phyloP scores from a whole-genome alignment of 306 rosid genomes.

The Quercus parvula region DNA sequence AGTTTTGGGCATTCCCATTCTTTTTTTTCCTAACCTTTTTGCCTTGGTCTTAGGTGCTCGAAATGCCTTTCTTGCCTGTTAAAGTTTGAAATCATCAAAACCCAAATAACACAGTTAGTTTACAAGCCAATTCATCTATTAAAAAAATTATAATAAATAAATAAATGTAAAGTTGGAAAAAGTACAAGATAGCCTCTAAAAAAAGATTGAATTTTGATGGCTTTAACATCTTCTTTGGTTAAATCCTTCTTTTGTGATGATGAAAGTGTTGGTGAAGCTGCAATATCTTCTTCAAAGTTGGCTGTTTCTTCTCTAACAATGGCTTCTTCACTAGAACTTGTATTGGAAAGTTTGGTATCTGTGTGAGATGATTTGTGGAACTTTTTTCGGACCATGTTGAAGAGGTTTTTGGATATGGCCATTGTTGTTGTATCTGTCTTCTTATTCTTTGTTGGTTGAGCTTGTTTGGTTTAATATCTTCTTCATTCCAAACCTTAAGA shows the following conservation, averaged over 20 bases:
- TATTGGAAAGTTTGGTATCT: slow-evolving; percentile 28
- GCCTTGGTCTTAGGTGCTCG: neutral
- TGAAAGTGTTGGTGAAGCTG: slow-evolving; percentile 1
- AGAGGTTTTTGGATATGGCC: slow-evolving; percentile 49
- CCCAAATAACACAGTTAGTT: neutral
- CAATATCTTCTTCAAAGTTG: neutral
- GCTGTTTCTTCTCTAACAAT: slow-evolving; percentile 15
- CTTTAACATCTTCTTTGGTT: slow-evolving; percentile 43
- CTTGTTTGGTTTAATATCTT: slow-evolving; percentile 4
- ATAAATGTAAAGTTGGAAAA: neutral
- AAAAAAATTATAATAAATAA: neutral
- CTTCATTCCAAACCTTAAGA: neutral
- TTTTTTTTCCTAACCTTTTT: neutral
- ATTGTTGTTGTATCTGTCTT: slow-evolving; percentile 15
- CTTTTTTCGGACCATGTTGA: slow-evolving; percentile 38
- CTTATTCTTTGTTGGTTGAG: neutral
- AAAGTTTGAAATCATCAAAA: neutral
- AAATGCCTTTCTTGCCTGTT: neutral
- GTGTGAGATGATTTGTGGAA: slow-evolving; percentile 33
- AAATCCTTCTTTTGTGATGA: neutral
- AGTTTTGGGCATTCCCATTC: slow-evolving; percentile 43
- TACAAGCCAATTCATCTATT: no score
- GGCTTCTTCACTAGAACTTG: slow-evolving; percentile 21
- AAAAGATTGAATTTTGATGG: slow-evolving; percentile 66
- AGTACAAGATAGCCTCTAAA: slow-evolving; percentile 83